A percentile compares a stretch with the other conserved stretches of the same genome.
phyloP scores from a whole-genome alignment of 805 yeast genomes.

The Starmera dryadoides region DNA sequence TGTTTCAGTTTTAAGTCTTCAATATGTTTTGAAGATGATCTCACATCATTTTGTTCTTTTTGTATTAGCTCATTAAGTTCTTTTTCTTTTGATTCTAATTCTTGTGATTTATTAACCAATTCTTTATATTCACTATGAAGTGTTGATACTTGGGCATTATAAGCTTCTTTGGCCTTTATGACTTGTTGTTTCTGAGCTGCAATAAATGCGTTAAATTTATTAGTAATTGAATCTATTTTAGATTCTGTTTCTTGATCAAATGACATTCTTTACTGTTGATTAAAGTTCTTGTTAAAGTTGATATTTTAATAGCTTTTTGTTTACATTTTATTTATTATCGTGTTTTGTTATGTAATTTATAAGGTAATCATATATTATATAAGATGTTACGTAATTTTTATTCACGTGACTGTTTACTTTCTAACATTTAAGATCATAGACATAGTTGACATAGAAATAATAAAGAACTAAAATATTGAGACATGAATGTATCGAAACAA shows the following conservation, averaged over 20 bases:
- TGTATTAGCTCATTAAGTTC: constrained; percentile 23
- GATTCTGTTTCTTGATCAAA: constrained; percentile 28
- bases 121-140: constrained; percentile 24
- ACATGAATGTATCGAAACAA: no score
- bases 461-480: no score
- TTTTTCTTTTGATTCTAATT: constrained; percentile 20
- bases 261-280: no score
- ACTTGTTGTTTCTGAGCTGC: constrained; percentile 26
- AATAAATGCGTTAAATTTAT: constrained; percentile 28
- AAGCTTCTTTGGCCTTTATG: constrained; percentile 27
- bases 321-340: no score
- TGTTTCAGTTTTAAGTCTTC: constrained; percentile 6
- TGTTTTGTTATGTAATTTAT: no score
- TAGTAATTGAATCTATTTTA: constrained; percentile 33
- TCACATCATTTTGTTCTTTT: constrained; percentile 17
- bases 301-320: no score
- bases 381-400: no score
- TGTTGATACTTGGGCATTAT: constrained; percentile 24
- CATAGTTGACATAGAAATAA: no score
- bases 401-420: no score
- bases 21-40: constrained; percentile 12
- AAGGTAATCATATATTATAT: no score
- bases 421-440: no score
- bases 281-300: no score
- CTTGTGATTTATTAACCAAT: constrained; percentile 25